phyloP scores from a whole-genome alignment of 495 filamentous ascomycete genomes.

The Letharia columbiana region DNA sequence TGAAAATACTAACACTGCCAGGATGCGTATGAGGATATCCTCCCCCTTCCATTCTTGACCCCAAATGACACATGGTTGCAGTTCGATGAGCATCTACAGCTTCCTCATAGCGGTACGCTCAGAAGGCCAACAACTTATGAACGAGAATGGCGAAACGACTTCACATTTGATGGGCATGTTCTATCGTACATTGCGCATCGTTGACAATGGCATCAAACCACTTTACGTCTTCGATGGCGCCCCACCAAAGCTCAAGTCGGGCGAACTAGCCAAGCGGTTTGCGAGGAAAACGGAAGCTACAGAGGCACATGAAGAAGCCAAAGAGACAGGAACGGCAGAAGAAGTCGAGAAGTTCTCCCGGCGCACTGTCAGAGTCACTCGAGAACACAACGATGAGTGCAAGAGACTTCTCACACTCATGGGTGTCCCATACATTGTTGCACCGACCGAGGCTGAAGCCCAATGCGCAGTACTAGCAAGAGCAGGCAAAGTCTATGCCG shows the following conservation, averaged over 20 bases:
- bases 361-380: conserved; percentile 86
- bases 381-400: conserved; percentile 92
- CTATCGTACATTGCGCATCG: conserved; percentile 94
- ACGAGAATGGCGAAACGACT: conserved; percentile 87
- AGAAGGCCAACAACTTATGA: conserved; percentile 91
- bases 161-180: conserved; percentile 99
- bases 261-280: conserved; percentile 87
- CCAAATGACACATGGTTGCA: conserved; percentile 29
- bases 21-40: conserved; percentile 65
- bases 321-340: conserved; percentile 93
- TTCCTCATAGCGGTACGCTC: conserved; percentile 96
- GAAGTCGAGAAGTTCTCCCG: conserved; percentile 98
- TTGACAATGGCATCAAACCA: conserved; percentile 97
- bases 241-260: conserved; percentile 92
- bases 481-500: conserved; percentile 92
- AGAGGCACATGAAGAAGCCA: conserved; percentile 85
- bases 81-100: conserved; percentile 98
- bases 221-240: conserved; percentile 97
- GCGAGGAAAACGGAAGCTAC: conserved; percentile 83
- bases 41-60: conserved; percentile 11
- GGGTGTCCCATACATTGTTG: conserved; percentile 92
- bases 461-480: conserved; percentile 88
- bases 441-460: conserved; percentile 93
- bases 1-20: conserved; percentile 28
- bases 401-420: conserved; percentile 84